These are phyloP conservation scores for Amanita thiersii DNA, from an alignment of 768 basidiomycete genomes.

Conservation along the genomic window DNA sequence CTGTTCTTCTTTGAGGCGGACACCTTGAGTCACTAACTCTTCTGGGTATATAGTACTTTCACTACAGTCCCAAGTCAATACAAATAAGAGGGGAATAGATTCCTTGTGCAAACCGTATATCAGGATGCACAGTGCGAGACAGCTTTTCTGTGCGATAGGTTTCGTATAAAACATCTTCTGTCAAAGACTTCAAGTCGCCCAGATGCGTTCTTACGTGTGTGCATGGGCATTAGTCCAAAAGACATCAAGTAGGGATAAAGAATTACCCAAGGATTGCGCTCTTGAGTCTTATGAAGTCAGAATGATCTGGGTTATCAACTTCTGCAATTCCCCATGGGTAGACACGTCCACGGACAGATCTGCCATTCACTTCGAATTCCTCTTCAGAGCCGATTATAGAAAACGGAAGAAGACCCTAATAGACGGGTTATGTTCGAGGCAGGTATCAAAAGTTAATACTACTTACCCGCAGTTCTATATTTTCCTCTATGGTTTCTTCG, in stretches of 20 bases:
- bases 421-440: too few relatives aligned
- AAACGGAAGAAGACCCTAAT: slow-evolving; percentile 66
- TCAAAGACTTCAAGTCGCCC: slow-evolving; percentile 76
- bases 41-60: slow-evolving; percentile 77
- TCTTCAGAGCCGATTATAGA: slow-evolving; percentile 87
- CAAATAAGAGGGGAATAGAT: not conserved
- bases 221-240: slow-evolving; percentile 8
- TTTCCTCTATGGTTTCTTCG: slow-evolving; percentile 85
- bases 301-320: slow-evolving; percentile 88
- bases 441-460: not conserved
- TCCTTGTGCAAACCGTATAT: slow-evolving; percentile 34
- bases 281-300: slow-evolving; percentile 74
- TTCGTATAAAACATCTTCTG: slow-evolving; percentile 80
- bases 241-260: slow-evolving; percentile 18
- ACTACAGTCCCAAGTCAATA: slow-evolving; percentile 17
- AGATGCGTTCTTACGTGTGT: slow-evolving; percentile 54
- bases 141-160: slow-evolving; percentile 89
- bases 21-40: slow-evolving; percentile 79
- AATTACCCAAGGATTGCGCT: slow-evolving; percentile 61
- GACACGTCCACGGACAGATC: slow-evolving; percentile 69
- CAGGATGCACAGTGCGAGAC: slow-evolving; percentile 56
- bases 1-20: slow-evolving; percentile 86
- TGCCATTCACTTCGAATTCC: slow-evolving; percentile 73
- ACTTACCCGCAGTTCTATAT: slow-evolving; percentile 74
- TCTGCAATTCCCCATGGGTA: slow-evolving; percentile 93